phyloP scores from a whole-genome alignment of 257 asterid species.

The Mentha longifolia region DNA sequence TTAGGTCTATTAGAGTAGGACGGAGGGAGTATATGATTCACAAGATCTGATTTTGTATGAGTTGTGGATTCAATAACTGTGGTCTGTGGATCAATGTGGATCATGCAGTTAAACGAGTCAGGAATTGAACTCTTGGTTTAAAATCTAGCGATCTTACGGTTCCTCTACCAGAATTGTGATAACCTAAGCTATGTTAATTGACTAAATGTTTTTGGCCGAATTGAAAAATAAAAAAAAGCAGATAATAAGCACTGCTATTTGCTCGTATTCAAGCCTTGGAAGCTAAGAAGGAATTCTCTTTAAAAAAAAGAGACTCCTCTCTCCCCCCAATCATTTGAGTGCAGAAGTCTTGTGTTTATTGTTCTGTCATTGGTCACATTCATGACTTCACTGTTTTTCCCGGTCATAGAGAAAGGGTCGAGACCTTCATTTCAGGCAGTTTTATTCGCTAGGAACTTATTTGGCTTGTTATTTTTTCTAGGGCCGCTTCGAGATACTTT shows the following conservation, averaged over 20 bases:
- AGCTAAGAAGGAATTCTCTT: background rate
- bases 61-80: background rate
- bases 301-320: background rate
- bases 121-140: background rate
- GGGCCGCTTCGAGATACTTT: constrained; percentile 79
- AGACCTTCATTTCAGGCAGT: background rate
- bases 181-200: background rate
- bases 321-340: background rate
- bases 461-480: constrained; percentile 36
- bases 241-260: background rate
- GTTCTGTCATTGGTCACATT: background rate
- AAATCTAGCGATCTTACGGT: background rate
- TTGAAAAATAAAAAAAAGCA: constrained; percentile 1
- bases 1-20: no score
- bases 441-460: constrained; percentile 13
- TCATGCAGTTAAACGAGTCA: constrained; percentile 7
- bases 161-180: background rate
- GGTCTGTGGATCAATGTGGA: background rate
- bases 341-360: background rate
- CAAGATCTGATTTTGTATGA: background rate
- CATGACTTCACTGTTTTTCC: background rate
- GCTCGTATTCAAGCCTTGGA: background rate
- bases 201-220: background rate
- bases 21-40: background rate
- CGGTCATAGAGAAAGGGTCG: background rate